Evolutionary conservation across 441 rosid species (phyloP), one percentile per base, ranked within the genome.

Genomic region (Eruca vesicaria): DNA sequence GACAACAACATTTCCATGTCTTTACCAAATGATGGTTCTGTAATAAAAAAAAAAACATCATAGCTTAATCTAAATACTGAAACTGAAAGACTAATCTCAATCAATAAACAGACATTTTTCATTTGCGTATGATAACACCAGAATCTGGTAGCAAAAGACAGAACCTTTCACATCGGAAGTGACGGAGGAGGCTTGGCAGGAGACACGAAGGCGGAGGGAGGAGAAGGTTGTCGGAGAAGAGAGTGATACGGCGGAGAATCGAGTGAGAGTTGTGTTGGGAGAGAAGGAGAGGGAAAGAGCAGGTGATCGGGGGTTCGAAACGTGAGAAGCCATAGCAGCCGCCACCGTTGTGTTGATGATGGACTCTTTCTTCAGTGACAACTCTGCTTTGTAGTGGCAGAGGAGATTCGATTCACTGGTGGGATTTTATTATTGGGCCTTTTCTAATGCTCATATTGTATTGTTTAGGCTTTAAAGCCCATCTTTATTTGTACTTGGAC

Each of bases 291-390:
- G 3, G 26, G 26, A 78, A 55, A 71, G 50, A 45, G 80, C 74
- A 35, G 73, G 81, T 4, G 90, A 82, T 53, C 84, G 79, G 68
- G 74, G 10, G 7, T 66, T 67, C 4, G 73, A 72, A 57, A 72
- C 74, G 76, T 81, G 86, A 81, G 80, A 84, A 53, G 90, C 78
- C 69, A 91, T 81, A 84, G 97, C 90, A 84, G 97, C 90, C 84
- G 94, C 89, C 96, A 92, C 89, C 96, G 90, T 92, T 32, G 72
- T 32, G 50, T 21, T 61, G 10, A 6, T 36, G 19, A 41, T 15
- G 45, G 36, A n/a, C 65, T 75, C 63, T 52, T n/a, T 10, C 12
- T 29, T 9, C n/a, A 62, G 16, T 69, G 64, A 28, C 71, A n/a
- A 76, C 52, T 55, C 8, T 55, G 38, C 70, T 41, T 16, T 3